A percentile compares a stretch with the other conserved stretches of the same genome.
These are phyloP conservation scores for Darksidea phi DNA, from an alignment of 495 filamentous ascomycete genomes.

Conservation along the genomic window DNA sequence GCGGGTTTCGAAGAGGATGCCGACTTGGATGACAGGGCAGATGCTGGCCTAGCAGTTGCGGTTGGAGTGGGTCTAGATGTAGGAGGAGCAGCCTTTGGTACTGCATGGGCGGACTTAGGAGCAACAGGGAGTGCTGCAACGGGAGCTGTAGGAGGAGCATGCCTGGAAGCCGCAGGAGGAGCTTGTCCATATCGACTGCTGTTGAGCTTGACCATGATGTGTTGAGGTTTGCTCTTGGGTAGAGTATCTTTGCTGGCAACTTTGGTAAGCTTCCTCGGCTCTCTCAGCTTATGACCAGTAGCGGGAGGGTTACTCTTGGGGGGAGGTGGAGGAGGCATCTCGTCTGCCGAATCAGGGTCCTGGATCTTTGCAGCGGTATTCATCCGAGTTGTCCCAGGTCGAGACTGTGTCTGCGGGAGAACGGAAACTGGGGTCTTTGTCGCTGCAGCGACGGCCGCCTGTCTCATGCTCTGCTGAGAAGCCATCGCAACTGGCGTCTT, in stretches of 20 bases:
- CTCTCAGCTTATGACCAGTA: slow-evolving; percentile 52
- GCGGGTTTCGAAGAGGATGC: neutral
- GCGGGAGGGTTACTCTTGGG: slow-evolving; percentile 54
- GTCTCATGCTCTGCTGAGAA: slow-evolving; percentile 41
- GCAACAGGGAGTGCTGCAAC: neutral
- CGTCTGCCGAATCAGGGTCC: slow-evolving; percentile 49
- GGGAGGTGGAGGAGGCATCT: slow-evolving; percentile 57
- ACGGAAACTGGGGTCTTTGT: slow-evolving; percentile 16
- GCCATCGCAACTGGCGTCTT: slow-evolving; percentile 36
- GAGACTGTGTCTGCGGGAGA: slow-evolving; percentile 9
- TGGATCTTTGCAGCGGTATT: slow-evolving; percentile 32
- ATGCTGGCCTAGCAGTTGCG: no score
- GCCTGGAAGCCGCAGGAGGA: slow-evolving; percentile 13
- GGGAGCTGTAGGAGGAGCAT: slow-evolving; percentile 5
- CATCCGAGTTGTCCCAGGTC: slow-evolving; percentile 21
- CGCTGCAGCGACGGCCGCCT: slow-evolving; percentile 34
- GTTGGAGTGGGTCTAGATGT: neutral
- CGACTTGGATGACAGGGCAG: neutral
- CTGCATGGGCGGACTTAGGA: neutral
- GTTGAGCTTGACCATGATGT: slow-evolving; percentile 71
- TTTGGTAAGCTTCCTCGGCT: slow-evolving; percentile 63
- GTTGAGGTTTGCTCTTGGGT: slow-evolving; percentile 68
- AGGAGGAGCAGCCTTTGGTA: slow-evolving; percentile 6
- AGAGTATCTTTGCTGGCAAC: slow-evolving; percentile 63
- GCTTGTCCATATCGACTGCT: slow-evolving; percentile 25